These are phyloP conservation scores for Ophiostoma quercus DNA, from an alignment of 2,329 filamentous ascomycete species.

Conservation along the genomic window DNA sequence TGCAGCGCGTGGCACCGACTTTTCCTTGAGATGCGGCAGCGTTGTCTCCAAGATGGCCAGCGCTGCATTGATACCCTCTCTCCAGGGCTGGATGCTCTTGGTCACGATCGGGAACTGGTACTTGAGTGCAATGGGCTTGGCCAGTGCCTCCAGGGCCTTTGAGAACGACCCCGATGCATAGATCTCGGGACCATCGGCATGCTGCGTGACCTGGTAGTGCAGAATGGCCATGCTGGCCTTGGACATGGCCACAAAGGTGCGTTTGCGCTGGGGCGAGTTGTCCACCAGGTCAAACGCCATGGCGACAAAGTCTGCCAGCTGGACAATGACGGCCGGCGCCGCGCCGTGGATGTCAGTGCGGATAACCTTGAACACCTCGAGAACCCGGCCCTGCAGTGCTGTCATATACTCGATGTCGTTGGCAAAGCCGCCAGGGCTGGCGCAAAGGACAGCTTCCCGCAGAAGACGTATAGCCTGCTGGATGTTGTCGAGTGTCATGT, in stretches of 20 bases:
- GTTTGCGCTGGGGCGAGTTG: conserved; percentile 41
- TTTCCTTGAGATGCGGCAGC: conserved; percentile 54
- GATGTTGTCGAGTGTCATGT: conserved; percentile 58
- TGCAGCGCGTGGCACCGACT: conserved; percentile 42
- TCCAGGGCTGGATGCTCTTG: conserved; percentile 70
- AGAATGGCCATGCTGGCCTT: conserved; percentile 73
- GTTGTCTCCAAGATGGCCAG: conserved; percentile 63
- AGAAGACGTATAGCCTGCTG: conserved; percentile 66
- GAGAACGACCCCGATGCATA: conserved; percentile 64
- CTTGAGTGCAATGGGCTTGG: conserved; percentile 68
- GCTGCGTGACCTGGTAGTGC: conserved; percentile 53
- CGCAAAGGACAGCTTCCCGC: conserved; percentile 63
- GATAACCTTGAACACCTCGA: conserved; percentile 63
- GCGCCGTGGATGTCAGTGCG: conserved; percentile 60
- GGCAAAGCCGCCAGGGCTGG: conserved; percentile 61
- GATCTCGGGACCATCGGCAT: conserved; percentile 60
- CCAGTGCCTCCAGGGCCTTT: conserved; percentile 60
- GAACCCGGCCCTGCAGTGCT: conserved; percentile 62
- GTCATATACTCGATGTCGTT: conserved; percentile 70
- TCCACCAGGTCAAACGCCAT: conserved; percentile 56
- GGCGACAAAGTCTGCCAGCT: conserved; percentile 65
- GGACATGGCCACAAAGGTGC: conserved; percentile 84
- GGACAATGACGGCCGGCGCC: conserved; percentile 61
- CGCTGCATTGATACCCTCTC: conserved; percentile 65
- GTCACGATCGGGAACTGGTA: conserved; percentile 71